phyloP scores from a whole-genome alignment of 1,284 basidiomycete species.

The Cystobasidium pallidum region DNA sequence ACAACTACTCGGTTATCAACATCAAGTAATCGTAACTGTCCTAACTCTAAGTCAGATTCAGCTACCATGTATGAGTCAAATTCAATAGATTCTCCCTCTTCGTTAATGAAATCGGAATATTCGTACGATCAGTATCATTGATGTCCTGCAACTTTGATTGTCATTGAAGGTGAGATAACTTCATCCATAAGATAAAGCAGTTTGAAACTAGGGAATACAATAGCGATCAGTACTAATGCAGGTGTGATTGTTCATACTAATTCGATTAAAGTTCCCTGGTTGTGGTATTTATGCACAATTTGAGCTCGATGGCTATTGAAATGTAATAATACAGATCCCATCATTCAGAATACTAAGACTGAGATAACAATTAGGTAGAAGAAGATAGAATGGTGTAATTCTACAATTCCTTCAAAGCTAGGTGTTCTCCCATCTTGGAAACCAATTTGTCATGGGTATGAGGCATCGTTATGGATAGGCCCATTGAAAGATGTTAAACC shows the following conservation, averaged over 20 bases:
- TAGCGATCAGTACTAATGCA: conserved; percentile 54
- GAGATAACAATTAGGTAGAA: conserved; percentile 57
- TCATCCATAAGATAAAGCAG: conserved; percentile 56
- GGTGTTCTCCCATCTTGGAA: conserved; percentile 57
- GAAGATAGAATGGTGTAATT: conserved; percentile 57
- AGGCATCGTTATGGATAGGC: conserved; percentile 52
- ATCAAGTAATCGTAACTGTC: conserved; percentile 57
- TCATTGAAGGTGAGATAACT: conserved; percentile 50
- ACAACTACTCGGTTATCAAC: conserved; percentile 58
- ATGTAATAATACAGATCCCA: conserved; percentile 52
- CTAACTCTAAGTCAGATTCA: conserved; percentile 57
- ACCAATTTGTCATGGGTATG: conserved; percentile 55
- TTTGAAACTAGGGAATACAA: conserved; percentile 57
- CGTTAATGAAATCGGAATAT: conserved; percentile 54
- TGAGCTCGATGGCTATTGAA: conserved; percentile 52
- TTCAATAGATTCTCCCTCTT: conserved; percentile 56
- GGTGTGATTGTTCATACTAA: conserved; percentile 52
- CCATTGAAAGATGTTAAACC: too few relatives aligned
- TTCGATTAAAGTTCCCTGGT: conserved; percentile 55
- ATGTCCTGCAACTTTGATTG: conserved; percentile 53
- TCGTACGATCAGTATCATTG: conserved; percentile 49
- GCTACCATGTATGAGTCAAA: conserved; percentile 57
- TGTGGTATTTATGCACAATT: conserved; percentile 54
- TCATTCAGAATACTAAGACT: conserved; percentile 55
- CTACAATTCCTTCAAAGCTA: conserved; percentile 56